A percentile compares a stretch with the other conserved stretches of the same genome.
Evolutionary conservation across 257 asterid genomes (phyloP).

Genomic region (Craterostigma plantagineum): DNA sequence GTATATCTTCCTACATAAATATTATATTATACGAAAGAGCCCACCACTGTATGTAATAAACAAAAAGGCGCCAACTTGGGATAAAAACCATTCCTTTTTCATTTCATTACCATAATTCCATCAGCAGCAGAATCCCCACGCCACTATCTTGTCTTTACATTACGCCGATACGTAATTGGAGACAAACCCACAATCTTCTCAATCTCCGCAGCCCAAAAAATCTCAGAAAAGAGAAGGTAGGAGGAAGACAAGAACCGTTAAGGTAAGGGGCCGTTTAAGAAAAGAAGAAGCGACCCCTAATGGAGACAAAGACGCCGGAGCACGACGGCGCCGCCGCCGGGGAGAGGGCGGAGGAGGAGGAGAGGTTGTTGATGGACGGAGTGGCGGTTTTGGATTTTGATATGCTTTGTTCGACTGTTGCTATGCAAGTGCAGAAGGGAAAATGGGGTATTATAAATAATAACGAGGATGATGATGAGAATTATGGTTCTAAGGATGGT

Average conservation of each 20-base stretch:
- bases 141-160: conserved; percentile 1
- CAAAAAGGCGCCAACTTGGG: no score
- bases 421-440: conserved; percentile 59
- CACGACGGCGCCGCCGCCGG: conserved; percentile 18
- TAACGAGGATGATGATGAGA: conserved; percentile 12
- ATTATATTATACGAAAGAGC: no score
- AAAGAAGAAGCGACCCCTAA: conserved; percentile 8
- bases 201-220: no score
- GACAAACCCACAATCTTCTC: no score
- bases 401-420: conserved; percentile 77
- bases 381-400: conserved; percentile 71
- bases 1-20: no score
- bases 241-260: no score
- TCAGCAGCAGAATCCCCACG: conserved; percentile 1
- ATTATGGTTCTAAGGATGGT: conserved; percentile 20
- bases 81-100: no score
- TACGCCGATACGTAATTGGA: no score
- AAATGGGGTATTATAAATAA: conserved; percentile 42
- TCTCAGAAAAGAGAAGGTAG: no score
- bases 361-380: conserved; percentile 33
- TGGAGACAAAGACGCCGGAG: conserved; percentile 15
- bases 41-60: no score
- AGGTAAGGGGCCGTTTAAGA: conserved; percentile 13
- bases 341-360: conserved; percentile 23
- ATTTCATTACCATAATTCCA: no score